Evolutionary conservation across 2,329 filamentous ascomycete genomes (phyloP).

Genomic region (Pseudogymnoascus sp.): DNA sequence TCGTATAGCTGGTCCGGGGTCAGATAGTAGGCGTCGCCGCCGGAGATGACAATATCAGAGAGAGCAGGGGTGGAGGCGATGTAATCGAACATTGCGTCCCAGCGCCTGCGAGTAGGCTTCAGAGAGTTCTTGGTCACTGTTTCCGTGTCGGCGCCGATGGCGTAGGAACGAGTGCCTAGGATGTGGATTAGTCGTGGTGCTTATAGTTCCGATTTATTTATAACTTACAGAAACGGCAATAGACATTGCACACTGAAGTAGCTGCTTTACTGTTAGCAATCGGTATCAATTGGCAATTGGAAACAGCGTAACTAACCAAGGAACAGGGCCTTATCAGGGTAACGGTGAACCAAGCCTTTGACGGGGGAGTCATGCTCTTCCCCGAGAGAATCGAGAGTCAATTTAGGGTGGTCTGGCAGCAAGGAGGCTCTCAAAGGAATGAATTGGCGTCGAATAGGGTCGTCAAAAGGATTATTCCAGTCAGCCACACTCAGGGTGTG

Average conservation of each 20-base stretch:
- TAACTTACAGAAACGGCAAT: constrained; percentile 46
- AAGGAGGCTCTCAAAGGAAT: constrained; percentile 46
- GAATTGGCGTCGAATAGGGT: constrained; percentile 53
- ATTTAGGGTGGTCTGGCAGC: constrained; percentile 43
- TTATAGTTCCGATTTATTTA: neutral
- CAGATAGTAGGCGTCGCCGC: constrained; percentile 53
- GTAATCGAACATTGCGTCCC: constrained; percentile 49
- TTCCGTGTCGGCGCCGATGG: constrained; percentile 46
- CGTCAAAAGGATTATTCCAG: constrained; percentile 49
- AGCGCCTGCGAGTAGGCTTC: constrained; percentile 36
- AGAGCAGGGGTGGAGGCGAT: constrained; percentile 42
- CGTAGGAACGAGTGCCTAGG: constrained; percentile 44
- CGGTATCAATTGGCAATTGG: neutral
- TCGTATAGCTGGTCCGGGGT: constrained; percentile 41
- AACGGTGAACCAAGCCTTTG: constrained; percentile 51
- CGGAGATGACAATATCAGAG: constrained; percentile 53
- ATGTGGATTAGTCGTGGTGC: neutral
- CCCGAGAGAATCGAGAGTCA: constrained; percentile 49
- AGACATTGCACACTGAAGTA: constrained; percentile 51
- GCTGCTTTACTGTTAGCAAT: constrained; percentile 33
- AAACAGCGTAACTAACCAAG: constrained; percentile 38
- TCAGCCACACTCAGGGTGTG: constrained; percentile 51
- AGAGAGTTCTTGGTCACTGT: constrained; percentile 39
- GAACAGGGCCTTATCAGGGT: constrained; percentile 54
- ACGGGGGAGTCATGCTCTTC: constrained; percentile 49